Evolutionary conservation across 176 grass and related monocot genomes (phyloP).

Genomic region (Themeda triandra): DNA sequence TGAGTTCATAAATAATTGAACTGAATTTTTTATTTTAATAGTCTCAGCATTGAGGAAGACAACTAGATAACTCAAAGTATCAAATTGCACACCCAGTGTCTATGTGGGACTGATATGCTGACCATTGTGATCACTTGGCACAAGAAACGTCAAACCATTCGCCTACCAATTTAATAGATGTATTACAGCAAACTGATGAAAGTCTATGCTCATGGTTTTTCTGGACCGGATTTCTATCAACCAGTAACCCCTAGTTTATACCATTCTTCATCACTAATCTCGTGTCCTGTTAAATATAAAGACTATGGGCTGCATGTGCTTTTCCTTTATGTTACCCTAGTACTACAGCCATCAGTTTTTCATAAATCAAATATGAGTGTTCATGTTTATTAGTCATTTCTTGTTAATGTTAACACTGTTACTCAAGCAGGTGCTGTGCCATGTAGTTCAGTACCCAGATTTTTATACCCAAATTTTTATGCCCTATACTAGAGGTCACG

Average conservation of each 20-base stretch:
- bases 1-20: not conserved
- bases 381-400: too few species aligned
- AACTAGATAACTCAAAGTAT: not conserved
- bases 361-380: too few species aligned
- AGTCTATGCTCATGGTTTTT: not conserved
- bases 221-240: not conserved
- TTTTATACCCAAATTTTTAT: too few species aligned
- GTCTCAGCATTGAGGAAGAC: too few species aligned
- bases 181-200: not conserved
- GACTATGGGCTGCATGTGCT: not conserved
- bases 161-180: not conserved
- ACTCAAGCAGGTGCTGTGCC: too few species aligned
- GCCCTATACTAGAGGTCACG: too few species aligned
- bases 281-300: not conserved
- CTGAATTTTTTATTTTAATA: not conserved
- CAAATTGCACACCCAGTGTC: not conserved
- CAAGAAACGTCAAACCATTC: not conserved
- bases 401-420: too few species aligned
- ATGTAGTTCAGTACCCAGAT: too few species aligned
- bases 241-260: not conserved
- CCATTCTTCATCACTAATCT: not conserved
- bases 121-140: not conserved
- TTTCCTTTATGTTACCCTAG: not conserved
- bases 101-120: too few species aligned
- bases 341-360: too few species aligned